phyloP scores from a whole-genome alignment of 306 rosid genomes.

The Medicago truncatula region MtrunA17r5.0-ANR NC_053049.1:35111501-35112000 shows the following conservation, averaged over 20 bases:
- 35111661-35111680: constrained; percentile 56
- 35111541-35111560: constrained; percentile 86
- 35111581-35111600: constrained; percentile 77
- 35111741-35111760: constrained; percentile 50
- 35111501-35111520: constrained; percentile 77
- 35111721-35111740: constrained; percentile 65
- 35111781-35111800: constrained; percentile 57
- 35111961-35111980: constrained; percentile 48
- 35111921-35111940: constrained; percentile 44
- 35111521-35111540: constrained; percentile 64
- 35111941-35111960: constrained; percentile 40
- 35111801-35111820: constrained; percentile 58
- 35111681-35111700: constrained; percentile 60
- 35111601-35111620: constrained; percentile 90
- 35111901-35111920: constrained; percentile 58
- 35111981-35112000: constrained; percentile 59
- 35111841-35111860: constrained; percentile 55
- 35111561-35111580: constrained; percentile 92
- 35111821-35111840: constrained; percentile 49
- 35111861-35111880: constrained; percentile 63
- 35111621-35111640: constrained; percentile 65
- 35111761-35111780: constrained; percentile 40
- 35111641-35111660: constrained; percentile 61
- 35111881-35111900: constrained; percentile 63
- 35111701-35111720: constrained; percentile 69